phyloP scores from a whole-genome alignment of 768 basidiomycete species.

The Phallus indusiatus region DNA sequence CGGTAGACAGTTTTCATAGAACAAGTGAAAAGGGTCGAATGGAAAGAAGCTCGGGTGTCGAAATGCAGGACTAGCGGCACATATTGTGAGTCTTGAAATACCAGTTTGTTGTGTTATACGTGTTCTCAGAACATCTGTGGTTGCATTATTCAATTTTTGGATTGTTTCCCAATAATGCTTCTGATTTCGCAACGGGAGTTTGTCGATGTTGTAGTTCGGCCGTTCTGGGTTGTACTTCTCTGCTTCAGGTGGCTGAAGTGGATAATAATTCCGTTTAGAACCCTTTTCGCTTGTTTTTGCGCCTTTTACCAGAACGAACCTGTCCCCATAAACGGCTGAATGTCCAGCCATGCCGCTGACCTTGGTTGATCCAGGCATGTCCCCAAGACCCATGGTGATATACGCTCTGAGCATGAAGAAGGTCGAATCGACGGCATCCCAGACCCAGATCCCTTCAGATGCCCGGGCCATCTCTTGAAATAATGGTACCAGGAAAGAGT shows the following conservation, averaged over 20 bases:
- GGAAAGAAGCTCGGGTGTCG: conserved; percentile 25
- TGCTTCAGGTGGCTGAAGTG: conserved; percentile 14
- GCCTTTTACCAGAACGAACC: conserved; percentile 20
- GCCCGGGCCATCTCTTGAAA: conserved; percentile 25
- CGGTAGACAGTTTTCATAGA: conserved; percentile 25
- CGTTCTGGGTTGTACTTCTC: conserved; percentile 17
- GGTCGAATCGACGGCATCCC: conserved; percentile 21
- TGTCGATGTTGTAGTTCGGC: conserved; percentile 17
- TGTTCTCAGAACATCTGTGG: conserved; percentile 9
- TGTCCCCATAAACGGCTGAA: conserved; percentile 18
- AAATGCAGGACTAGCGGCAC: conserved; percentile 23
- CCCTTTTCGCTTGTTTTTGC: conserved; percentile 16
- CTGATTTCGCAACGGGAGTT: conserved; percentile 18
- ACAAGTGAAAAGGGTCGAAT: conserved; percentile 28
- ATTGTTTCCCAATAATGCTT: conserved; percentile 20
- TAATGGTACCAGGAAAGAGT: conserved; percentile 29
- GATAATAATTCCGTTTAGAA: conserved; percentile 13
- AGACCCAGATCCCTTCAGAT: conserved; percentile 25
- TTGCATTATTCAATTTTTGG: conserved; percentile 12
- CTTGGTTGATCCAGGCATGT: conserved; percentile 28
- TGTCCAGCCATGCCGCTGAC: not conserved
- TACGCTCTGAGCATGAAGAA: conserved; percentile 17
- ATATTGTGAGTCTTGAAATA: conserved; percentile 20
- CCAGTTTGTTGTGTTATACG: conserved; percentile 19
- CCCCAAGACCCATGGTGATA: conserved; percentile 19